Conservation (phyloP, 805 yeast species). For the Candida nanaspora region DNA sequence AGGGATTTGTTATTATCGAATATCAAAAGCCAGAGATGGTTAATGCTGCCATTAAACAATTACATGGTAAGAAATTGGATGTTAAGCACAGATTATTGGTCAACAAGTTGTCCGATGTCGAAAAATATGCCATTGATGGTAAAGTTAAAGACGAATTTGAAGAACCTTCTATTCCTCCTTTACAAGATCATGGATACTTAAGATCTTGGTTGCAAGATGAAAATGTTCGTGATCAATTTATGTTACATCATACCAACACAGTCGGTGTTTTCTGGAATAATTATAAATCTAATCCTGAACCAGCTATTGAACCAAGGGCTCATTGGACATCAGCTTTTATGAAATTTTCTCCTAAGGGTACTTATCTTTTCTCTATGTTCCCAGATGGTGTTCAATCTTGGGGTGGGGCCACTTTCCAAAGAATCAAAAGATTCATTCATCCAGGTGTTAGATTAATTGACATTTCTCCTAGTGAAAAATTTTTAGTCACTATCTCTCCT, state of each 20-base stretch:
- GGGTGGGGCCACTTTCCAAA: slow-evolving; percentile 82
- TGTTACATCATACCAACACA: slow-evolving; percentile 68
- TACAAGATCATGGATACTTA: slow-evolving; percentile 72
- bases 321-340: slow-evolving; percentile 86
- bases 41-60: slow-evolving; percentile 67
- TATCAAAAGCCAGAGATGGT: slow-evolving; percentile 63
- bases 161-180: slow-evolving; percentile 70
- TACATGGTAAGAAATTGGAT: slow-evolving; percentile 88
- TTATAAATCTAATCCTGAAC: slow-evolving; percentile 62
- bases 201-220: slow-evolving; percentile 88
- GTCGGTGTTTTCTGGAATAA: slow-evolving; percentile 87
- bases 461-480: slow-evolving; percentile 89
- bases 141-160: slow-evolving; percentile 52
- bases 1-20: slow-evolving; percentile 83
- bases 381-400: slow-evolving; percentile 93
- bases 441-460: slow-evolving; percentile 85
- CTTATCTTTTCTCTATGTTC: slow-evolving; percentile 79
- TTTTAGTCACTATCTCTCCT: slow-evolving; percentile 82
- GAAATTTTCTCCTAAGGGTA: slow-evolving; percentile 90
- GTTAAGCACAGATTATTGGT: slow-evolving; percentile 84
- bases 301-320: slow-evolving; percentile 68
- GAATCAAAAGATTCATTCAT: slow-evolving; percentile 74
- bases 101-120: slow-evolving; percentile 77
- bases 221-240: slow-evolving; percentile 84
- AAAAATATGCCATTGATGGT: slow-evolving; percentile 63